phyloP scores from a whole-genome alignment of 2,329 filamentous ascomycete genomes.

The Chaetomiaceae sp. region DNA sequence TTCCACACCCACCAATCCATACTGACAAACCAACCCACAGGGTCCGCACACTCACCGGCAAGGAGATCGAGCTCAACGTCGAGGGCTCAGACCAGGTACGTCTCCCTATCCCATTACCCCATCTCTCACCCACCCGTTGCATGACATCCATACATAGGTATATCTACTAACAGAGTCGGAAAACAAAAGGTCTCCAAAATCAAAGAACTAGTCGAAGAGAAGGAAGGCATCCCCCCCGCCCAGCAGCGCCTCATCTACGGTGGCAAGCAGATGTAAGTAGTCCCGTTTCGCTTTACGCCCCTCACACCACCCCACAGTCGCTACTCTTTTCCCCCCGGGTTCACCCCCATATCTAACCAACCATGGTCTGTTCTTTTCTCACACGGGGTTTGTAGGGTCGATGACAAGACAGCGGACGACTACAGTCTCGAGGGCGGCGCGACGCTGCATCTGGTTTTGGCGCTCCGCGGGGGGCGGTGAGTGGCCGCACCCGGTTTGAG shows the following conservation, averaged over 20 bases:
- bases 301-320: too few relatives aligned
- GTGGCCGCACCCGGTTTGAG: too few relatives aligned
- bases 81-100: constrained; percentile 86
- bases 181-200: constrained; percentile 73
- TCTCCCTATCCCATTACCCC: neutral
- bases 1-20: too few relatives aligned
- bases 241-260: constrained; percentile 96
- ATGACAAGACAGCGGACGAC: constrained; percentile 88
- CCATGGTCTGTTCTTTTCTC: too few relatives aligned
- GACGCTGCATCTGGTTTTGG: constrained; percentile 91
- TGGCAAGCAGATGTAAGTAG: constrained; percentile 88
- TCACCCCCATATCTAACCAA: too few relatives aligned
- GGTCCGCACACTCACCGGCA: constrained; percentile 95
- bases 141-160: neutral
- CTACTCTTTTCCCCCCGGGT: too few relatives aligned
- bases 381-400: constrained; percentile 56
- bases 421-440: constrained; percentile 89
- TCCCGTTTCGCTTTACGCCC: neutral
- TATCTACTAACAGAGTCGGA: too few relatives aligned
- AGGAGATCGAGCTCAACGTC: constrained; percentile 98
- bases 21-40: constrained; percentile 42
- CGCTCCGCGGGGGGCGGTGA: constrained; percentile 69
- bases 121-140: neutral
- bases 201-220: constrained; percentile 99
- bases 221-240: constrained; percentile 94